Base-by-base conservation (phyloP, 257 asterid genomes). In the Ehretia macrophylla region DNA sequence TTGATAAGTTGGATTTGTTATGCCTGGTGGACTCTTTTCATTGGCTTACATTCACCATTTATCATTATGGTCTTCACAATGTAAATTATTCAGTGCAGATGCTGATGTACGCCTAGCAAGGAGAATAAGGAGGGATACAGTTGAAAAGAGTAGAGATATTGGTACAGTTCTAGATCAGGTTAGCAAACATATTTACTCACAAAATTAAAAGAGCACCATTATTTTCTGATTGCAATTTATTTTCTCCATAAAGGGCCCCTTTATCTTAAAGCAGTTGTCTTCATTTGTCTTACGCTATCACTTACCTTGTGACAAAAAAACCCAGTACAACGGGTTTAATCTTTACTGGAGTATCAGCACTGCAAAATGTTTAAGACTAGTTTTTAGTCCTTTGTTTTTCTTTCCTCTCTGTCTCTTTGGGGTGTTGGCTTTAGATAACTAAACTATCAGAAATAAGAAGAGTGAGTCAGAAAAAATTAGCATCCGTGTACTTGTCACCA, bases 61-160 rank as follows among this genome's bases (percentile, higher is more conserved):
- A 64, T 59, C 50, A 64, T 69, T 65, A 40, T 73, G 78, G 67
- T 58, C 40, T 75, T 74, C 76, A 71, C 68, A 60, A 68, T 58
- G 60, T 59, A 62, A n/a, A 64, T 58, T 58, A 73, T 66, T 74
- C 78, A 65, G 75, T 77, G 89, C 93, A 93, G 99, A 93, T 87
- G 91, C 99, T 73, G 99, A 93, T 87, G 95, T 93, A 56, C 95
- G 99, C 49, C 74, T 88, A 61, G 97, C 99, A 9, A 81, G 99
- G 83, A 86, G 99, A 79, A 93, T 93, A 62, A 89, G 90, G 70
- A 97, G 99, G 21, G 99, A 93, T 76, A 89, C 95, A 17, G 92
- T 61, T 69, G 97, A 93, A 67, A 93, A 86, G 81, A 83, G 86
- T 51, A 81, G 99, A 77, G 99, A 93, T 71, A 89, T 93, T 55